Base-by-base conservation (phyloP, 345 rosid genomes). In the Hevea brasiliensis region DNA sequence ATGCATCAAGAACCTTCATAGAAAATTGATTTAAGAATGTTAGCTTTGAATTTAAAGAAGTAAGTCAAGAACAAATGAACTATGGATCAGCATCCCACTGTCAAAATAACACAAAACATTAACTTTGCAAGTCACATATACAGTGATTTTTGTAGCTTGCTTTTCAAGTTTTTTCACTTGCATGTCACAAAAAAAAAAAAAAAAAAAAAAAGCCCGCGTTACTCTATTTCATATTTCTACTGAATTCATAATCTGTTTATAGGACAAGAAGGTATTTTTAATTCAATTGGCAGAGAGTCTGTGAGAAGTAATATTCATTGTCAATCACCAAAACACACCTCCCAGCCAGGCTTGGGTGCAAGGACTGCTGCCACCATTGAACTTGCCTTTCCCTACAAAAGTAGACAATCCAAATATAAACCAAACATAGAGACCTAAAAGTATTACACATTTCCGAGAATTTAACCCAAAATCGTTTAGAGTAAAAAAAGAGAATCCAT, bases 1-100 rank as follows among this genome's bases (percentile, higher is more conserved):
- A 94, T 69, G 98, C 98, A 81, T 94, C 98, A 82, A 94, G 81
- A 81, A 94, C 97, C 98, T 90, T 83, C 84, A 81, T 53, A 81
- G 48, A 74, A 77, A 72, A 63, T 41, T 4, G 65, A 77, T 74
- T 72, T 63, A 54, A 76, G 42, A 62, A 32, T 32, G 53, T 58
- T 29, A 47, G 42, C n/a, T 54, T 21, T 12, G 20, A 7, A 20
- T 23, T 40, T 44, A 23, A 76, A 51, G 40, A 51, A 67, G 42
- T 44, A 61, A 64, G 15, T 63, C 59, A 68, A 27, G 40, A 41
- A 80, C 65, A 66, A 66, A 73, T 29, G 21, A 20, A 10, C 41
- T 32, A 24, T 5, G 8, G 13, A 13, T 2, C 54, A 27, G 2
- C 15, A 13, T 47, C 8, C 20, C 62, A 29, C 18, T 21, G 35